Base-by-base conservation (phyloP, 2,329 filamentous ascomycete genomes). In the Fusarium metavorans region DNA sequence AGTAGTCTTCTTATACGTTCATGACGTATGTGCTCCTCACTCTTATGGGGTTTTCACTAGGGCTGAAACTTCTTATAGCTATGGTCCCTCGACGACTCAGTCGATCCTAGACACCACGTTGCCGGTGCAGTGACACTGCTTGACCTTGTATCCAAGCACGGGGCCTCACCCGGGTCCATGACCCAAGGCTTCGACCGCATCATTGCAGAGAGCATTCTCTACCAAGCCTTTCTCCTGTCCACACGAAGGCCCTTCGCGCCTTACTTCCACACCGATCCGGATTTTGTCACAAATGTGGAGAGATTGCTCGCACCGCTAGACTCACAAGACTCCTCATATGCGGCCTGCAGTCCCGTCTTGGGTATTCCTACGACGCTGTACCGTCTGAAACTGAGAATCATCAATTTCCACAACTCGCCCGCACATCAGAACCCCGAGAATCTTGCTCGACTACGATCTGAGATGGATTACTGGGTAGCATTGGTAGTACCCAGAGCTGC, bases 201-300 rank as follows among this genome's bases (percentile, higher is more conserved):
- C 6, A 71, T 41, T 5, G 56, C 61, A 9, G 68, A 71, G 37
- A 71, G 68, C n/a, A 54, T 71, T 20, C 65, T 71, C 14, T 68
- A 71, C n/a, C 68, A 71, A 20, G 65, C 68, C 1, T 71, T 71
- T 27, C 27, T 71, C 2, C 41, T 71, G 5, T 39, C 66, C 6
- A 65, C 56, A 2, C 37, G 68, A 6, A 59, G 62, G 8, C 68
- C 68, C 1, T 68, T 71, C 35, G 37, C 68, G 6, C 54, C 68
- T 9, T 56, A 71, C 18, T 71, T 71, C 27, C 30, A 62, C 39
- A 27, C 68, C 32, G 68, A 71, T 39, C 18, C 54, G 7, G 37
- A 65, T 11, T 71, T 71, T 23, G 32, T 71, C 5, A 41, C 34
- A 4, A 56, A 57, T 25, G 54, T 45, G 13, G 54, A 71, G 27